Evolutionary conservation across 2,329 filamentous ascomycete genomes (phyloP), one percentile per base, ranked within the genome.

Genomic region (Thelonectria rubi): DNA sequence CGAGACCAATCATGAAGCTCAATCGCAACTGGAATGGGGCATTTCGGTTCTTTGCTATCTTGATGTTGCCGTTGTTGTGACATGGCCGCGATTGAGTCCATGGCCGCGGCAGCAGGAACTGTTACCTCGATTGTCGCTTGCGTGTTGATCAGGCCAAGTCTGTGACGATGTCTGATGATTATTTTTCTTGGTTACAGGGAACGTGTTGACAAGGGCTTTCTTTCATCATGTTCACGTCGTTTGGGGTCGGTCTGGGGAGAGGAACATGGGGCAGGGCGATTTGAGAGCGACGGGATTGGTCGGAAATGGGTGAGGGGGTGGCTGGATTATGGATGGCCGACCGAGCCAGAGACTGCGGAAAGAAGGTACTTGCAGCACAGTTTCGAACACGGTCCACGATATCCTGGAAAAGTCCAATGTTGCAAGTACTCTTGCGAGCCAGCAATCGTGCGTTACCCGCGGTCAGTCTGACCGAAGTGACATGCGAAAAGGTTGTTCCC

Each of bases 281-380:
- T 46, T 59, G 45, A 39, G 34, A n/a, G 42, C 37, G 52, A 39
- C 26, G 39, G 47, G 37, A 53, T 45, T 30, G 21, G 45, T 7
- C 40, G 47, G 58, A 18, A 59, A 14, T 32, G 42, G 49, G 46
- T 55, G 52, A 56, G 66, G 62, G 60, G 66, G 48, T 58, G 58
- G 49, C 43, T 50, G 26, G 49, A 62, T 48, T 42, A 54, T 54
- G 30, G 51, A 60, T 39, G 37, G 30, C 55, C 48, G 50, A 51
- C 47, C 47, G 43, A 58, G 62, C 26, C 54, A 11, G 47, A 52
- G 43, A 34, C n/a, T 21, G 24, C 15, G 20, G 30, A 34, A 52
- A 61, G 62, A 65, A 21, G 45, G 46, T 68, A 66, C 66, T 42
- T 60, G 17, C 11, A 50, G 62, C 66, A 69, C 66, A 69, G 66